These are phyloP conservation scores for Tieghemostelium lacteum DNA, from an alignment of 78 protist genomes.

Conservation along the genomic window DNA sequence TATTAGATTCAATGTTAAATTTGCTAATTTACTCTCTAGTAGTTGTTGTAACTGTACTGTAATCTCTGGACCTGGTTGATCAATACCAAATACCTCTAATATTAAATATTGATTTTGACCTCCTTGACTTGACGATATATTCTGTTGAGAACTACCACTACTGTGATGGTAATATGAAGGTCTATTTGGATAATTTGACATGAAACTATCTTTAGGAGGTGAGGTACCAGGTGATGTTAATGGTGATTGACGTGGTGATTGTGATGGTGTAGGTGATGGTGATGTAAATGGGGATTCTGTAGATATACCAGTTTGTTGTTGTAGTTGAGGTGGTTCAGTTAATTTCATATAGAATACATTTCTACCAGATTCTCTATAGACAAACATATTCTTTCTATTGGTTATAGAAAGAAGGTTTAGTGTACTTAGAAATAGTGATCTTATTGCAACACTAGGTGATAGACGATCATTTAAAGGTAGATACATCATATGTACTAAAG, in stretches of 20 bases:
- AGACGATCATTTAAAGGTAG: slow-evolving; percentile 48
- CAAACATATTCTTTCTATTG: slow-evolving; percentile 73
- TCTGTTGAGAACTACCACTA: neutral
- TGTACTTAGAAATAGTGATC: slow-evolving; percentile 38
- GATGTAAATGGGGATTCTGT: slow-evolving; percentile 33
- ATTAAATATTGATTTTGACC: slow-evolving; percentile 5
- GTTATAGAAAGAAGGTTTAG: slow-evolving; percentile 62
- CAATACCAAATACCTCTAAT: slow-evolving; percentile 63
- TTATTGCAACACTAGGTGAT: slow-evolving; percentile 20
- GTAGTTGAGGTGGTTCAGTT: slow-evolving; percentile 31
- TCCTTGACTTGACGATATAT: neutral
- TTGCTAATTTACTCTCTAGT: slow-evolving; percentile 52
- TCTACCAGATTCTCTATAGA: slow-evolving; percentile 68
- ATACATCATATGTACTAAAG: slow-evolving; percentile 41
- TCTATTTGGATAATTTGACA: neutral
- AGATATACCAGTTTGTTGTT: too few species aligned
- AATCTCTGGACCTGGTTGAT: slow-evolving; percentile 68
- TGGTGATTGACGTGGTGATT: slow-evolving; percentile 75
- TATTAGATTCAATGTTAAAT: slow-evolving; percentile 21
- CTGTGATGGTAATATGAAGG: neutral
- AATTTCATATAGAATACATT: slow-evolving; percentile 70
- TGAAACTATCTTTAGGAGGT: slow-evolving; percentile 62
- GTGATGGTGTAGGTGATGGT: slow-evolving; percentile 10
- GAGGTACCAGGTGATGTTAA: slow-evolving; percentile 48
- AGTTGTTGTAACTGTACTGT: slow-evolving; percentile 52